A percentile compares a stretch with the other conserved stretches of the same genome.
Conservation (phyloP, 371 early-diverging fungal genomes). For the Saksenaea oblongispora region DNA sequence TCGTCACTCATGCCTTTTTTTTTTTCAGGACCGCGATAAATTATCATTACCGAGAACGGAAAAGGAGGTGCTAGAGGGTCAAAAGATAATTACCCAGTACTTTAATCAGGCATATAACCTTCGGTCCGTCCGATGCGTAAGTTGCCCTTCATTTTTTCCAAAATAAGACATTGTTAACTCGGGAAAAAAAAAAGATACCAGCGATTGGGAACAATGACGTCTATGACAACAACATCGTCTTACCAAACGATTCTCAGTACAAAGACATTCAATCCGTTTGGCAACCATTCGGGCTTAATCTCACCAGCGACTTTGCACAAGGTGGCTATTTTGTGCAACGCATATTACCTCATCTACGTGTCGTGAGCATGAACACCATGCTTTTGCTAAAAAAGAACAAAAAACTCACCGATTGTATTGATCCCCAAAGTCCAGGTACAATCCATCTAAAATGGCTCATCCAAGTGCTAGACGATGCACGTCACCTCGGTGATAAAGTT, state of each 20-base stretch:
- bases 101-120: constrained; percentile 23
- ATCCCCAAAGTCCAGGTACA: constrained; percentile 14
- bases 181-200: constrained; percentile 20
- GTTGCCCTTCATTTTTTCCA: background rate
- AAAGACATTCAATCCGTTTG: constrained; percentile 15
- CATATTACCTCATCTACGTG: constrained; percentile 19
- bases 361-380: constrained; percentile 26
- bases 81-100: constrained; percentile 22
- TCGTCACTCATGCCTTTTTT: background rate
- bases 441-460: constrained; percentile 30
- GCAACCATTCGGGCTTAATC: constrained; percentile 20
- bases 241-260: constrained; percentile 10
- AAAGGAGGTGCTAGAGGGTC: constrained; percentile 19
- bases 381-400: constrained; percentile 28
- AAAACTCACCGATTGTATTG: constrained; percentile 21
- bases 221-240: constrained; percentile 14
- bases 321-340: constrained; percentile 23
- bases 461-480: constrained; percentile 17
- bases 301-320: constrained; percentile 4
- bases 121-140: constrained; percentile 18
- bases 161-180: background rate
- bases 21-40: constrained; percentile 28
- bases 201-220: constrained; percentile 44
- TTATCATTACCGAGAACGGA: constrained; percentile 8
- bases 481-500: constrained; percentile 11